Percentiles rank a stretch among this genome's conserved stretches.
phyloP scores from a whole-genome alignment of 331 rosid species.

The Acacia concinna region DNA sequence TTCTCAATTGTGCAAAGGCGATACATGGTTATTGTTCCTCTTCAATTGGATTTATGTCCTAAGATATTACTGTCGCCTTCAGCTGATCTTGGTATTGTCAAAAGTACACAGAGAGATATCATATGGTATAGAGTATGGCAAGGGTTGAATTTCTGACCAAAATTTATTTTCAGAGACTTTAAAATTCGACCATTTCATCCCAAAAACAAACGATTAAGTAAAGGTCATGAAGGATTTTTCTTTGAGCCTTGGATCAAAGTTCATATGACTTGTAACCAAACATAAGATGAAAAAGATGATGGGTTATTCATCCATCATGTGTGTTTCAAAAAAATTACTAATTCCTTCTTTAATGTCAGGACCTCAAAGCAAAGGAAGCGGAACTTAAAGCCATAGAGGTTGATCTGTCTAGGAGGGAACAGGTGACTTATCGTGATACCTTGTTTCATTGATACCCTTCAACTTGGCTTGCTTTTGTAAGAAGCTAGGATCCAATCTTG shows the following conservation, averaged over 20 bases:
- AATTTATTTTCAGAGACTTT: background rate
- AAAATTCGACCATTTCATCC: background rate
- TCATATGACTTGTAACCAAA: background rate
- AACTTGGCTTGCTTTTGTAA: background rate
- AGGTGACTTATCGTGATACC: slow-evolving; percentile 48
- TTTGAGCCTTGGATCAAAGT: background rate
- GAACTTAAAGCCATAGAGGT: slow-evolving; percentile 89
- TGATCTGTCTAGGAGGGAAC: slow-evolving; percentile 85
- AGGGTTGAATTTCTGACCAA: background rate
- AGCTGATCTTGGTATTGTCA: background rate
- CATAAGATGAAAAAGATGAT: background rate
- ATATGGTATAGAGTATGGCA: background rate
- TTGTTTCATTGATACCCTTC: slow-evolving; percentile 2
- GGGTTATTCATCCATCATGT: background rate
- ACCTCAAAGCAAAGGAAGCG: slow-evolving; percentile 65
- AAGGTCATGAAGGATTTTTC: background rate
- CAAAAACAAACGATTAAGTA: background rate
- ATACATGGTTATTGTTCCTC: background rate
- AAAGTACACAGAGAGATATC: background rate
- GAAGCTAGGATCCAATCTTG: background rate
- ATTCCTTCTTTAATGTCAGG: slow-evolving; percentile 45
- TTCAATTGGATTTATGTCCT: background rate
- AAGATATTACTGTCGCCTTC: background rate
- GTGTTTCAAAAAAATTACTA: background rate
- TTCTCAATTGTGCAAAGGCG: slow-evolving; percentile 7